These are phyloP conservation scores for Eragrostis curvula DNA, from an alignment of 176 grass and related monocot genomes.

Conservation along the genomic window DNA sequence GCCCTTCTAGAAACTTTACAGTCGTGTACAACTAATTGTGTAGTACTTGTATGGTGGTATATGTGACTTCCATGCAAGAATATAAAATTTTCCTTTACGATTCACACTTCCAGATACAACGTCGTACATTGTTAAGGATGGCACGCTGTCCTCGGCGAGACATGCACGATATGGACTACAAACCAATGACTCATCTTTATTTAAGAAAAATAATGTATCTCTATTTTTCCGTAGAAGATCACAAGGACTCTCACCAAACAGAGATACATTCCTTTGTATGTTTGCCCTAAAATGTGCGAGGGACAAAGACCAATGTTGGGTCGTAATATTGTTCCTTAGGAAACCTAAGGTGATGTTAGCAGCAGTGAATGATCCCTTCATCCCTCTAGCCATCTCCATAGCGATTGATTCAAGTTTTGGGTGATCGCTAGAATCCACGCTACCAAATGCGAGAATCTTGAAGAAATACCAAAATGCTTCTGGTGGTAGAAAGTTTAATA, in stretches of 20 bases:
- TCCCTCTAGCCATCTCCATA: not conserved
- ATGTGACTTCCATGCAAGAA: too few species aligned
- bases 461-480: not conserved
- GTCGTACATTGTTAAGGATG: too few species aligned
- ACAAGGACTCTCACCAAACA: not conserved
- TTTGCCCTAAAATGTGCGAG: not conserved
- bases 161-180: not conserved
- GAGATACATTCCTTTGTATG: not conserved
- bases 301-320: not conserved
- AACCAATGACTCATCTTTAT: not conserved
- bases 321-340: not conserved
- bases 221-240: not conserved
- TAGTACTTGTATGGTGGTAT: too few species aligned
- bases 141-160: not conserved
- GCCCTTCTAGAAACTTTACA: too few species aligned
- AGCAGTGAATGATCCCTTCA: not conserved
- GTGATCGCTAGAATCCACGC: not conserved
- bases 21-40: too few species aligned
- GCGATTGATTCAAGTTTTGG: not conserved
- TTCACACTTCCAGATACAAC: too few species aligned
- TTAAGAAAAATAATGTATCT: not conserved
- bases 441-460: not conserved
- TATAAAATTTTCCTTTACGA: too few species aligned
- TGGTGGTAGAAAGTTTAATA: too few species aligned
- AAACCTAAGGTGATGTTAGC: not conserved